These are phyloP conservation scores for Dryas alaskensis DNA, from an alignment of 306 rosid species.

Conservation along the genomic window DNA sequence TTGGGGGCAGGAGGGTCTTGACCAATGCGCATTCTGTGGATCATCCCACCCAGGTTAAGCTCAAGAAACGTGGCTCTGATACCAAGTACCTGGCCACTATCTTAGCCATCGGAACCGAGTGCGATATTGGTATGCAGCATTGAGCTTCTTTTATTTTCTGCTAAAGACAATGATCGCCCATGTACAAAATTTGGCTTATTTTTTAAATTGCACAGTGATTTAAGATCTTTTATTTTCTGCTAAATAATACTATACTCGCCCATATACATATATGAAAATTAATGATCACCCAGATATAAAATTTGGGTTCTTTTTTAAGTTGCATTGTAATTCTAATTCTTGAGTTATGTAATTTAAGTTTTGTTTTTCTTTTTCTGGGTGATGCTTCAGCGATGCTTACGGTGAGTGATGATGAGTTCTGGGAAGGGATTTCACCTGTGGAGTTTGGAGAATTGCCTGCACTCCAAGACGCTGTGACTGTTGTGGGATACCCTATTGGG, in stretches of 20 bases:
- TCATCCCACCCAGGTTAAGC: conserved; percentile 74
- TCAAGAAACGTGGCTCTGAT: conserved; percentile 82
- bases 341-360: neutral
- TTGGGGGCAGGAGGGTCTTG: conserved; percentile 61
- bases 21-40: conserved; percentile 83
- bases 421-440: conserved; percentile 80
- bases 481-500: conserved; percentile 85
- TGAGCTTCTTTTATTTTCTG: neutral
- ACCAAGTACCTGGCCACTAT: conserved; percentile 83
- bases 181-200: too few species aligned
- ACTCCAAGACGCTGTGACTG: conserved; percentile 76
- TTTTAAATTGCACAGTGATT: too few species aligned
- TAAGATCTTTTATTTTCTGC: too few species aligned
- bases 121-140: conserved; percentile 50
- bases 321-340: too few species aligned
- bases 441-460: conserved; percentile 73
- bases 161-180: too few species aligned
- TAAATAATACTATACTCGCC: too few species aligned
- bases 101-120: conserved; percentile 80
- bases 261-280: too few species aligned
- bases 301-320: neutral
- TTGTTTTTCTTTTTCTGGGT: neutral
- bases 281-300: too few species aligned
- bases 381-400: conserved; percentile 70
- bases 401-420: conserved; percentile 71